phyloP scores from a whole-genome alignment of 345 rosid genomes.

The Litchi chinensis region DNA sequence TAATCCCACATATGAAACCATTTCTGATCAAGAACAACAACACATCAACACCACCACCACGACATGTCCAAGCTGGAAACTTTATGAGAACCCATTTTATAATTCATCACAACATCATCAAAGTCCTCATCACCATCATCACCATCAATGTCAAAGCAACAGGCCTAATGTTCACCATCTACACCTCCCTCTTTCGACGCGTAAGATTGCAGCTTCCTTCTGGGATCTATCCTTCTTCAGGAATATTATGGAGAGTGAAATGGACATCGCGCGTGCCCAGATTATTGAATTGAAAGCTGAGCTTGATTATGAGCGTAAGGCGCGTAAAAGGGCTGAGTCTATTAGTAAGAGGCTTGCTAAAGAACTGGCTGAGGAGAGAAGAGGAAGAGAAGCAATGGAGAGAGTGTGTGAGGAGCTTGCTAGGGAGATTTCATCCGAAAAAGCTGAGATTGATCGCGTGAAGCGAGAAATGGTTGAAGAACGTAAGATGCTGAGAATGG shows the following conservation, averaged over 20 bases:
- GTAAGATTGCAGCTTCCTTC: conserved; percentile 52
- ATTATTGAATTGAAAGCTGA: conserved; percentile 70
- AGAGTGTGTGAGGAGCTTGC: conserved; percentile 64
- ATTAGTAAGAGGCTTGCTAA: conserved; percentile 62
- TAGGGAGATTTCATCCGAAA: conserved; percentile 46
- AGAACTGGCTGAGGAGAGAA: conserved; percentile 64
- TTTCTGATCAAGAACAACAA: conserved; percentile 4
- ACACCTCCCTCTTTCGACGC: conserved; percentile 35
- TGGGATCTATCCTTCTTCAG: conserved; percentile 67
- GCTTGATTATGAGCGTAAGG: conserved; percentile 64
- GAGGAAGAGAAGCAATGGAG: conserved; percentile 63
- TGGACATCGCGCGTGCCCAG: conserved; percentile 50
- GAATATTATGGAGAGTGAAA: conserved; percentile 55
- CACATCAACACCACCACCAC: conserved; percentile 48
- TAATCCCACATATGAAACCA: conserved; percentile 27
- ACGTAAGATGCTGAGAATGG: conserved; percentile 72
- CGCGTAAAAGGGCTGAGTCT: conserved; percentile 62
- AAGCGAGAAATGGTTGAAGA: conserved; percentile 74
- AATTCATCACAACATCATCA: conserved; percentile 20
- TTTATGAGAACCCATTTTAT: conserved; percentile 75
- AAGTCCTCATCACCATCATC: conserved; percentile 17
- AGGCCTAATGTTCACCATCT: conserved; percentile 30
- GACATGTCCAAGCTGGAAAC: conserved; percentile 66
- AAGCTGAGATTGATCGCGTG: conserved; percentile 56
- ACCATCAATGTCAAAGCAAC: conserved; percentile 26